Evolutionary conservation across 2,329 filamentous ascomycete genomes (phyloP).

Genomic region (Zymoseptoria tritici): DNA sequence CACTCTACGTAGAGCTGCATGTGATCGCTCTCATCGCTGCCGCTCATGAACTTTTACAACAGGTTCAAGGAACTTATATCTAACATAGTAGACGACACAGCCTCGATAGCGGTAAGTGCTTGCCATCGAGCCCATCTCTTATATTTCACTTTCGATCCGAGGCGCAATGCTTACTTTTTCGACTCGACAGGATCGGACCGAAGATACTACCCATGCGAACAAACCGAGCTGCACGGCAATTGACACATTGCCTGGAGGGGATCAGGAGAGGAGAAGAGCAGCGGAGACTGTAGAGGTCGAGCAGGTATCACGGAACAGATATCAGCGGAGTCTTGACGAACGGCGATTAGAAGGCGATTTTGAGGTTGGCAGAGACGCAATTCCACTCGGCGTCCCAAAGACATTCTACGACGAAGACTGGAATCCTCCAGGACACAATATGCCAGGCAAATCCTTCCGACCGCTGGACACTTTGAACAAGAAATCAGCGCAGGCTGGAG

Average conservation of each 20-base stretch:
- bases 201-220: not conserved
- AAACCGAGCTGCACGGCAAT: no score
- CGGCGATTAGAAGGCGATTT: no score
- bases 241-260: no score
- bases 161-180: not conserved
- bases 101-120: not conserved
- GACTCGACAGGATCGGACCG: not conserved
- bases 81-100: not conserved
- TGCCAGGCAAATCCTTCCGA: not conserved
- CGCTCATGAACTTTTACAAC: not conserved
- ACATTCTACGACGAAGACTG: no score
- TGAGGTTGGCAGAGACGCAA: no score
- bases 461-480: slow-evolving; percentile 1
- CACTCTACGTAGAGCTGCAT: not conserved
- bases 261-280: no score
- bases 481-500: slow-evolving; percentile 4
- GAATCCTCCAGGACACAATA: not conserved
- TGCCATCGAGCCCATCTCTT: not conserved
- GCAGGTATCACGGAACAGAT: no score
- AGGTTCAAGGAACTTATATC: not conserved
- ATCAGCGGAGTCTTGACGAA: no score
- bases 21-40: not conserved
- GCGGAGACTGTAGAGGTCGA: no score
- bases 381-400: no score
- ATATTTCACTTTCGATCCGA: not conserved